Percentiles rank a stretch among this genome's conserved stretches.
phyloP scores from a whole-genome alignment of 106 monocot species.

The Dactylorhiza incarnata region DNA sequence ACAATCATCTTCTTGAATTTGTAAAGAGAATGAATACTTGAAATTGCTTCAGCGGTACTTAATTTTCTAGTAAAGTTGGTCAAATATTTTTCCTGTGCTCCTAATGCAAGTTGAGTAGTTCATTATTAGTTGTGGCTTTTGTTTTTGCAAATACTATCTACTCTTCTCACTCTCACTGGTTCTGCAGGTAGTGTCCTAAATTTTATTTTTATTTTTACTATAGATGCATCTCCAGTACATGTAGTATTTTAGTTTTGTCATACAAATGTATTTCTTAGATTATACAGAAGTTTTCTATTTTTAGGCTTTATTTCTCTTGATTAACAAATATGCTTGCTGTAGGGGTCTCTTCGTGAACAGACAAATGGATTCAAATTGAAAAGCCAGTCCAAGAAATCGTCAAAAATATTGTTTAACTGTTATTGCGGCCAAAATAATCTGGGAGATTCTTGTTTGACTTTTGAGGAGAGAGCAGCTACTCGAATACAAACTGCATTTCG shows the following conservation, averaged over 20 bases:
- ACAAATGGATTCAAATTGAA: conserved; percentile 30
- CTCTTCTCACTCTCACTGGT: background rate
- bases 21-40: background rate
- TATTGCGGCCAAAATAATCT: conserved; percentile 15
- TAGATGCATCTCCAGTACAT: background rate
- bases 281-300: background rate
- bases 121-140: background rate
- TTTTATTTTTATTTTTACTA: background rate
- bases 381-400: conserved; percentile 23
- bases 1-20: background rate
- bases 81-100: no score
- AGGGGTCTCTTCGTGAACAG: conserved; percentile 23
- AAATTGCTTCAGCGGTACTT: background rate
- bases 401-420: conserved; percentile 10
- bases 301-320: background rate
- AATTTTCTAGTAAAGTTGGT: background rate
- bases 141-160: background rate
- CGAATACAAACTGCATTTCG: conserved; percentile 82
- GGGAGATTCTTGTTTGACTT: conserved; percentile 14
- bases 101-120: no score
- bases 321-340: background rate
- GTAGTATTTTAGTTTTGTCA: background rate
- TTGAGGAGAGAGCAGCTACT: conserved; percentile 56
- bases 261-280: background rate
- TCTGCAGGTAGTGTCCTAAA: background rate